Evolutionary conservation across 805 yeast species (phyloP).

Genomic region (Schwanniomyces pseudopolymorphus): DNA sequence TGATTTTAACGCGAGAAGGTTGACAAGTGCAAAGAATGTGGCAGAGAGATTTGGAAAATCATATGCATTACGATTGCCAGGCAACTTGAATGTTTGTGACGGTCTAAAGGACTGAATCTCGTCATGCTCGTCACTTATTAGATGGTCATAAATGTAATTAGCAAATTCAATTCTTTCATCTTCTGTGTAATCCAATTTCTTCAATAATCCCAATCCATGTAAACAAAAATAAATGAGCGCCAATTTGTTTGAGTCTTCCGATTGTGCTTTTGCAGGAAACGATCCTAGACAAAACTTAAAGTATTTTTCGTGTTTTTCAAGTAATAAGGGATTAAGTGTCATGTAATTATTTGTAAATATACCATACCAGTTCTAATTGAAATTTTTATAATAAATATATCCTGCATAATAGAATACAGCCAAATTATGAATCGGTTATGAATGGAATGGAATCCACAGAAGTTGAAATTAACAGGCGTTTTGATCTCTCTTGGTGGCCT

Average conservation of each 20-base stretch:
- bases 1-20: slow-evolving; percentile 51
- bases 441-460: background rate
- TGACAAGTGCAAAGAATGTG: slow-evolving; percentile 71
- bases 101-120: slow-evolving; percentile 55
- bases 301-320: slow-evolving; percentile 42
- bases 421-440: background rate
- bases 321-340: slow-evolving; percentile 7
- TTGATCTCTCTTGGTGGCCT: too few species aligned
- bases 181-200: slow-evolving; percentile 26
- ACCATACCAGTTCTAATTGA: background rate
- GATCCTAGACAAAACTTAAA: slow-evolving; percentile 50
- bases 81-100: slow-evolving; percentile 45
- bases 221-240: slow-evolving; percentile 72
- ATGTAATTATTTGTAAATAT: background rate
- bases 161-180: slow-evolving; percentile 28
- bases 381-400: background rate
- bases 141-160: slow-evolving; percentile 48
- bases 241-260: slow-evolving; percentile 67
- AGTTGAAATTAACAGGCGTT: background rate
- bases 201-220: slow-evolving; percentile 55
- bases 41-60: slow-evolving; percentile 70
- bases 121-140: slow-evolving; percentile 29
- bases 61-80: slow-evolving; percentile 24
- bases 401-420: background rate
- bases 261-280: slow-evolving; percentile 55